Conservation (phyloP, 768 basidiomycete genomes). For the Tulasnella sp. region DNA sequence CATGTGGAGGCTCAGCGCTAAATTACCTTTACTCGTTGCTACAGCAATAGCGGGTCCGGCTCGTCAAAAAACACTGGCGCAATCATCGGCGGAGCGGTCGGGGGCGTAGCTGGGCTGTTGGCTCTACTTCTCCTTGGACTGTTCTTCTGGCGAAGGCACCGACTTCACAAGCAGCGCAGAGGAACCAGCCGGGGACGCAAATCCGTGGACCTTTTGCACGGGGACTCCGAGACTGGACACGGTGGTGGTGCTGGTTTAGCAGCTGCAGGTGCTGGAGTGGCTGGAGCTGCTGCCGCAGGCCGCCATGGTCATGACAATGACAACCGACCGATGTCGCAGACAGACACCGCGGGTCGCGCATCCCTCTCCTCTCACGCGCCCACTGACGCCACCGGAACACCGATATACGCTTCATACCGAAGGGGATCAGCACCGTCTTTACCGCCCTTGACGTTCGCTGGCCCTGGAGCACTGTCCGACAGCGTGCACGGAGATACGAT, state of each 20-base stretch:
- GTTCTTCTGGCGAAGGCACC: slow-evolving; percentile 12
- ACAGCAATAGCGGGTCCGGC: not conserved
- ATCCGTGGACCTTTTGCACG: slow-evolving; percentile 11
- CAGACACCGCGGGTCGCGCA: not conserved
- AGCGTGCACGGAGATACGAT: not conserved
- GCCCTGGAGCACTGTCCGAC: not conserved
- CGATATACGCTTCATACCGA: not conserved
- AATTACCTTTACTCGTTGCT: not conserved
- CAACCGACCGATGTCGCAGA: not conserved
- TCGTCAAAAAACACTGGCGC: slow-evolving; percentile 7
- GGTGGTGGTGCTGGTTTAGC: not conserved
- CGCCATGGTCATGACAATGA: not conserved
- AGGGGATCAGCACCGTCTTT: slow-evolving; percentile 3
- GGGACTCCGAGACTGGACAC: not conserved
- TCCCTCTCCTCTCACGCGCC: not conserved
- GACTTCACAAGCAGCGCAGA: not conserved
- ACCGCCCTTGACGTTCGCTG: not conserved
- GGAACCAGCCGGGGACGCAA: not conserved
- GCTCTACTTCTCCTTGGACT: not conserved
- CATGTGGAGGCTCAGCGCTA: not conserved
- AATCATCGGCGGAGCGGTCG: slow-evolving; percentile 13
- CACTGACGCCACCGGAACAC: not conserved
- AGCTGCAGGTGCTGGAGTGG: not conserved
- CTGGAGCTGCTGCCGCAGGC: not conserved
- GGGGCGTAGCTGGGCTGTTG: slow-evolving; percentile 1